Evolutionary conservation across 805 yeast genomes (phyloP).

Genomic region (Maudiozyma bulderi): DNA sequence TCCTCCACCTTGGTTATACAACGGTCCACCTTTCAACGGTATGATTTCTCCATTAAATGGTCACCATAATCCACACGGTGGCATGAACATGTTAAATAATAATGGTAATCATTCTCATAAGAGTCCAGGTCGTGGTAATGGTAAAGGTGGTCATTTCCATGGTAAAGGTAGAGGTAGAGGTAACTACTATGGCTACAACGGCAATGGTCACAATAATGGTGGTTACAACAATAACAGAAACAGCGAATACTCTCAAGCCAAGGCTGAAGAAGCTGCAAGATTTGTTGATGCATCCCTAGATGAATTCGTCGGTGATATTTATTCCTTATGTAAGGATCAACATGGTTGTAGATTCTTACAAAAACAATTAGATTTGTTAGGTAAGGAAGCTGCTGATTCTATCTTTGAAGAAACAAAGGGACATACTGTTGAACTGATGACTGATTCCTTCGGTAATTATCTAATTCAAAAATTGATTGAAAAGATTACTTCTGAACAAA

Average conservation of each 20-base stretch:
- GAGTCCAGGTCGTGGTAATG: constrained; percentile 2
- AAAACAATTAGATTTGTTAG: constrained; percentile 64
- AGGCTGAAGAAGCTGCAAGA: constrained; percentile 55
- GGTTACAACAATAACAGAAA: constrained; percentile 5
- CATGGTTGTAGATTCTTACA: constrained; percentile 94
- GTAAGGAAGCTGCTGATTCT: constrained; percentile 53
- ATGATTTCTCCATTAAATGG: constrained; percentile 19
- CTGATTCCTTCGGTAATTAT: constrained; percentile 95
- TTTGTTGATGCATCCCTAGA: constrained; percentile 57
- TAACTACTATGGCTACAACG: constrained; percentile 7
- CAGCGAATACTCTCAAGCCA: constrained; percentile 8
- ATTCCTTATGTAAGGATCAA: constrained; percentile 83
- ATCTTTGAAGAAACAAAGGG: constrained; percentile 74
- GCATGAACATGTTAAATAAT: constrained; percentile 6
- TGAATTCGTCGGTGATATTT: constrained; percentile 66
- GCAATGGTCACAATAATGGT: constrained; percentile 6
- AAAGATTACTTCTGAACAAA: constrained; percentile 57
- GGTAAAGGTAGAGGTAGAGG: constrained; percentile 9
- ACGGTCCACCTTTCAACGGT: constrained; percentile 22
- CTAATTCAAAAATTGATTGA: constrained; percentile 85
- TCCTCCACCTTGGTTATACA: constrained; percentile 29
- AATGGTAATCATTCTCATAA: constrained; percentile 17
- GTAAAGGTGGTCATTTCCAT: constrained; percentile 2
- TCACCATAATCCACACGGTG: constrained; percentile 7
- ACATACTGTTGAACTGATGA: constrained; percentile 81